Conservation (phyloP, 495 filamentous ascomycete genomes). For the Cudoniella acicularis region DNA sequence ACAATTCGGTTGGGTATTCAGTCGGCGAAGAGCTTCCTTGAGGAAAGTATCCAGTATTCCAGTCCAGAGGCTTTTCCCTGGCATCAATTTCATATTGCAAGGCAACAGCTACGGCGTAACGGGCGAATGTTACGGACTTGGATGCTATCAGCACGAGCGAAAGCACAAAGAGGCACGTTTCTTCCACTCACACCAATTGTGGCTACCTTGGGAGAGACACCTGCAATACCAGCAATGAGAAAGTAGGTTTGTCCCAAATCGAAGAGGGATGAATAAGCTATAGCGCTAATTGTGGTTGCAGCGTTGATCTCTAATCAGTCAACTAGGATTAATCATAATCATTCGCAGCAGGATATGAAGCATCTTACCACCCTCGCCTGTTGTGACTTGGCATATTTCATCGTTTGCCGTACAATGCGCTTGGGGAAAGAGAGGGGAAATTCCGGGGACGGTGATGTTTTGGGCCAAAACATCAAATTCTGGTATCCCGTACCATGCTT, state of each 20-base stretch:
- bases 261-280: conserved; percentile 55
- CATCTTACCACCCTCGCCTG: too few relatives aligned
- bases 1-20: conserved; percentile 58
- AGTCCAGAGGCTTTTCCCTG: conserved; percentile 61
- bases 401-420: conserved; percentile 58
- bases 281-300: conserved; percentile 52
- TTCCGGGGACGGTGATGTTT: conserved; percentile 61
- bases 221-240: conserved; percentile 65
- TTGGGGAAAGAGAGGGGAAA: conserved; percentile 59
- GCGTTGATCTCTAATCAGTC: conserved; percentile 63
- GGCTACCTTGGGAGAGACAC: conserved; percentile 61
- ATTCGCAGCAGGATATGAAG: too few relatives aligned
- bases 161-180: too few relatives aligned
- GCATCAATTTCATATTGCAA: conserved; percentile 70
- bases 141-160: too few relatives aligned
- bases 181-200: conserved; percentile 57
- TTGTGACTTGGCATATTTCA: conserved; percentile 21
- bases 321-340: too few relatives aligned
- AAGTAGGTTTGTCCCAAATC: conserved; percentile 67
- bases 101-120: conserved; percentile 65
- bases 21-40: conserved; percentile 48
- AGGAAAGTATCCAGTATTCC: conserved; percentile 60
- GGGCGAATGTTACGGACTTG: conserved; percentile 62
- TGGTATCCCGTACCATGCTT: neutral
- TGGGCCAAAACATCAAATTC: conserved; percentile 44